phyloP scores from a whole-genome alignment of 768 basidiomycete genomes.

The Tylopilus felleus region DNA sequence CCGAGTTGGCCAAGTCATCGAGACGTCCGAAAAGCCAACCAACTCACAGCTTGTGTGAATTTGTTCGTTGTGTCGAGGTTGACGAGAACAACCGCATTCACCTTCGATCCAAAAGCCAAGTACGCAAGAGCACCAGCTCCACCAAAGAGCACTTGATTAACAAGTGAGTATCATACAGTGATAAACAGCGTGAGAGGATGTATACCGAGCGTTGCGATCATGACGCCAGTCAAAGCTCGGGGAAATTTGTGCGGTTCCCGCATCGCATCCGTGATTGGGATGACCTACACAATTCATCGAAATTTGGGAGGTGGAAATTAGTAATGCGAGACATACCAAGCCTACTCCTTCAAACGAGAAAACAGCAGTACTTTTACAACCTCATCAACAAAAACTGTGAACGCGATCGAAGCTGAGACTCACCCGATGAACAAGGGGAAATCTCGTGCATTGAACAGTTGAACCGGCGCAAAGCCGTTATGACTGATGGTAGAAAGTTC shows the following conservation, averaged over 20 bases:
- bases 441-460: conserved; percentile 83
- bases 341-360: conserved; percentile 99
- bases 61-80: conserved; percentile 83
- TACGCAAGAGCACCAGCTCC: conserved; percentile 87
- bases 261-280: conserved; percentile 98
- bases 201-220: conserved; percentile 77
- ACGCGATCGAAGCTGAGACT: conserved; percentile 22
- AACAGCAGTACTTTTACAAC: conserved; percentile 74
- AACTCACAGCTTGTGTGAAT: conserved; percentile 81
- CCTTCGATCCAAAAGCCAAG: conserved; percentile 78
- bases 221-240: conserved; percentile 80
- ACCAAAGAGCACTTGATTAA: conserved; percentile 67
- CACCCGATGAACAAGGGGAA: conserved; percentile 93
- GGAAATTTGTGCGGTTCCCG: conserved; percentile 93
- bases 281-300: conserved; percentile 48
- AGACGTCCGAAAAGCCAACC: conserved; percentile 17
- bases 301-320: background rate
- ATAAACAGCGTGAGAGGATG: background rate
- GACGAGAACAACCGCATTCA: conserved; percentile 92
- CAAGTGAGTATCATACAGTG: conserved; percentile 4
- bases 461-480: conserved; percentile 73
- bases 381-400: background rate
- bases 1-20: background rate
- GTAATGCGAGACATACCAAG: conserved; percentile 48
- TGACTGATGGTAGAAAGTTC: conserved; percentile 68